Base-by-base conservation (phyloP, 257 asterid genomes). In the Verbena officinalis region DNA sequence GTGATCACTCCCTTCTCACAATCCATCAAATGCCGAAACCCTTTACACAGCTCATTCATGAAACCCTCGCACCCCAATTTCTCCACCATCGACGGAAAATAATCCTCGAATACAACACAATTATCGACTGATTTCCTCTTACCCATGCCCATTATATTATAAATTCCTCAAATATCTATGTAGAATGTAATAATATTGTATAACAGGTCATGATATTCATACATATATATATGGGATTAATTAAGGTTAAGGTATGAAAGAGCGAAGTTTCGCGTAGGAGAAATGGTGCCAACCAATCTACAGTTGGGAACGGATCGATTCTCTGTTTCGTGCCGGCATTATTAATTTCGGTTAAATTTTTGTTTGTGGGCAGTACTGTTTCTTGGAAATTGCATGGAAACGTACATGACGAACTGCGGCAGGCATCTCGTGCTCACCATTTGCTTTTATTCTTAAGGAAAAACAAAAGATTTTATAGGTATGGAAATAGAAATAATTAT, bases 1-100 rank as follows among this genome's bases (percentile, higher is more conserved):
- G 97, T 89, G 69, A 89, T 84, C 13, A 81, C 70, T 49, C 79
- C 75, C 54, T 71, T 84, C 15, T 82, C 82, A 2, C 46, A 10
- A 63, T 89, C 95, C 86, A 78, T 80, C 66, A 89, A 49, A 59
- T 84, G 4, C 2, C 68, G 64, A 48, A 89, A 89, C 43, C 95
- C 96, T 33, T 84, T 84, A 19, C 84, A 75, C 14, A 89, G 82
- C 80, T 89, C 96, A 0, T 76, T 42, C 84, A 89, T 17, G 50
- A 89, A 81, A 17, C 92, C 90, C 22, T 86, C 84, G 3, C 82
- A 75, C 0, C 96, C 96, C 63, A 89, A 72, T 30, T 78, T 89
- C 75, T 89, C 86, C 52, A 81, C 85, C 95, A 89, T 88, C 3
- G 86, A 59, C n/a, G 96, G 96, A 9, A 89, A 86, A 9, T 64